Evolutionary conservation across 495 filamentous ascomycete genomes (phyloP), one percentile per base, ranked within the genome.

Genomic region (Penicillium pulvis): DNA sequence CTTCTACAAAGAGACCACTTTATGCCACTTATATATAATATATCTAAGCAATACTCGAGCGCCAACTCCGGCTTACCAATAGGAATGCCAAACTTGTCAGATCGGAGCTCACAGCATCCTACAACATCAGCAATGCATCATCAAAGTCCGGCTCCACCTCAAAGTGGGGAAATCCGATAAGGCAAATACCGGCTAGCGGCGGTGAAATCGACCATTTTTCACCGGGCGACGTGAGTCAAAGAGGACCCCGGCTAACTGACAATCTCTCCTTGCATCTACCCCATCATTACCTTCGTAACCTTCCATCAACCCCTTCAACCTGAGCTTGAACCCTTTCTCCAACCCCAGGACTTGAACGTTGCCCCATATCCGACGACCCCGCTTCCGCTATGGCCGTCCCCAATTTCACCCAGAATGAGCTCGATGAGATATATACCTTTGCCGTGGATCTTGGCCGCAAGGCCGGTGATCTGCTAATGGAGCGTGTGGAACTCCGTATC

Each of bases 361-460:
- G 47, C 10, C n/a, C 26, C 24, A 33, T 31, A 16, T 50, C n/a
- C 30, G 26, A 11, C 36, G 31, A n/a, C 26, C 23, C 57, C 31
- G n/a, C 45, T 31, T 24, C 44, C 59, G 47, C 47, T 49, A 70
- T 70, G 67, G 33, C 62, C 11, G 47, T 44, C 23, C 57, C 46
- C 61, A 46, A 55, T 17, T 43, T 77, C 56, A 60, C 63, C 31
- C 71, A 71, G 60, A 63, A 71, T 56, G 75, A 84, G 26, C 75
- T 89, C 4, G 80, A 85, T 59, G 81, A 82, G 31, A 83, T 88
- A 53, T 88, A 88, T 62, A 72, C 72, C 19, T 90, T 90, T 61
- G 87, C 87, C 3, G 67, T 88, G 20, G 74, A 86, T 55, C 75
- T 90, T 0, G 85, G 83, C 30, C 85, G 85, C 55, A 79, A 83